These are phyloP conservation scores for Dittrichia graveolens DNA, from an alignment of 129 eudicot genomes.

Conservation along the genomic window DNA sequence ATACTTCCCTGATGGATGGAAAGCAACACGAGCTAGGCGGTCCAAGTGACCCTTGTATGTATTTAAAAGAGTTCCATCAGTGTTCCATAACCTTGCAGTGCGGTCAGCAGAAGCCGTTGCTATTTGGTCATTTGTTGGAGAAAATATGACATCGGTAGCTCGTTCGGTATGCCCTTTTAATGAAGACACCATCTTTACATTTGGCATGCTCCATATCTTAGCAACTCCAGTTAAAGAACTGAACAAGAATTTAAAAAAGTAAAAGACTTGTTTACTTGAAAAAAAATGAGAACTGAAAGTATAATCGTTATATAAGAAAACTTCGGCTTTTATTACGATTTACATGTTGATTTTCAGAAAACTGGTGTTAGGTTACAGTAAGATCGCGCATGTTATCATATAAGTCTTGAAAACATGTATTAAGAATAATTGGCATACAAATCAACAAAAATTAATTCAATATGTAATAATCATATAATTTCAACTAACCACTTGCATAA, in stretches of 20 bases:
- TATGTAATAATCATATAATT: no score
- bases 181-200: constrained; percentile 48
- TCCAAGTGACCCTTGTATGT: constrained; percentile 90
- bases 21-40: constrained; percentile 92
- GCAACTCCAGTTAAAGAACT: constrained; percentile 87
- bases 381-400: no score
- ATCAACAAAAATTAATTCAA: no score
- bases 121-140: constrained; percentile 62
- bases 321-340: background rate
- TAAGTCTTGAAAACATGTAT: no score
- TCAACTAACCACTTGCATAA: no score
- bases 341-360: no score
- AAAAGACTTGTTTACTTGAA: background rate
- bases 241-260: background rate
- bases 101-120: constrained; percentile 97
- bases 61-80: constrained; percentile 57
- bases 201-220: constrained; percentile 86
- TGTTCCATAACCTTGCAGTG: constrained; percentile 86
- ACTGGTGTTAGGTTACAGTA: no score
- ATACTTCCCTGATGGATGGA: constrained; percentile 93
- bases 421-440: no score
- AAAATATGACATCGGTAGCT: constrained; percentile 84
- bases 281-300: background rate
- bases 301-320: background rate
- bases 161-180: constrained; percentile 90